Evolutionary conservation across 176 grass and related monocot genomes (phyloP).

Genomic region (Ananas comosus): DNA sequence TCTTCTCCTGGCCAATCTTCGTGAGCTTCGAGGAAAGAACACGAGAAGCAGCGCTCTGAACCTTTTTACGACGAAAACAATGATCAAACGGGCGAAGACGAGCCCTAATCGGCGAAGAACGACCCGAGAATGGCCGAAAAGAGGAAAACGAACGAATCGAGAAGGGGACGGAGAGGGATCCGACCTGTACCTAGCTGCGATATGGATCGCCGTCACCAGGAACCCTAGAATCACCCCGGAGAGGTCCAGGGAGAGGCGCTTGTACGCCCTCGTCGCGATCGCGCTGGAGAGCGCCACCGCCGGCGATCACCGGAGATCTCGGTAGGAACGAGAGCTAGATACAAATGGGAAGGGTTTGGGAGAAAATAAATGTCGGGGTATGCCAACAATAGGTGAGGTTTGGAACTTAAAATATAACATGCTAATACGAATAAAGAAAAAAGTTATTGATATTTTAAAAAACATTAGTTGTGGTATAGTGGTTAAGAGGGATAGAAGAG

Average conservation of each 20-base stretch:
- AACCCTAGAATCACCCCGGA: slow-evolving; percentile 65
- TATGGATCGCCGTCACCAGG: slow-evolving; percentile 63
- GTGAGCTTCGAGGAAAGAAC: slow-evolving; percentile 88
- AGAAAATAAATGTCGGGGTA: no score
- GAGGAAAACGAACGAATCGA: neutral
- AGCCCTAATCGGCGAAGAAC: neutral
- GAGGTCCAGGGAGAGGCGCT: slow-evolving; percentile 47
- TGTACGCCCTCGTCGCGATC: slow-evolving; percentile 45
- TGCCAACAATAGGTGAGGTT: no score
- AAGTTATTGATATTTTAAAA: no score
- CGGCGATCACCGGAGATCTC: no score
- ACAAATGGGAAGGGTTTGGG: no score
- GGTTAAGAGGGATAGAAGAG: no score
- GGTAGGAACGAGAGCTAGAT: no score
- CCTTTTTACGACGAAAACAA: slow-evolving; percentile 18
- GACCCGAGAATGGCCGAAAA: slow-evolving; percentile 5
- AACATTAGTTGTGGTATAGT: no score
- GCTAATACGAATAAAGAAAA: no score
- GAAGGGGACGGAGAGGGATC: neutral
- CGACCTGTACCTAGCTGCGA: slow-evolving; percentile 64
- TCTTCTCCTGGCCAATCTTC: slow-evolving; percentile 65
- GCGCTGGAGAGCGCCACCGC: slow-evolving; percentile 27
- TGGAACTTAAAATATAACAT: no score
- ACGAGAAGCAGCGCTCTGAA: slow-evolving; percentile 63
- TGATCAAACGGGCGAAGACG: slow-evolving; percentile 1